A percentile compares a stretch with the other conserved stretches of the same genome.
Conservation (phyloP, 2,329 filamentous ascomycete genomes). For the Stylonectria norvegica region DNA sequence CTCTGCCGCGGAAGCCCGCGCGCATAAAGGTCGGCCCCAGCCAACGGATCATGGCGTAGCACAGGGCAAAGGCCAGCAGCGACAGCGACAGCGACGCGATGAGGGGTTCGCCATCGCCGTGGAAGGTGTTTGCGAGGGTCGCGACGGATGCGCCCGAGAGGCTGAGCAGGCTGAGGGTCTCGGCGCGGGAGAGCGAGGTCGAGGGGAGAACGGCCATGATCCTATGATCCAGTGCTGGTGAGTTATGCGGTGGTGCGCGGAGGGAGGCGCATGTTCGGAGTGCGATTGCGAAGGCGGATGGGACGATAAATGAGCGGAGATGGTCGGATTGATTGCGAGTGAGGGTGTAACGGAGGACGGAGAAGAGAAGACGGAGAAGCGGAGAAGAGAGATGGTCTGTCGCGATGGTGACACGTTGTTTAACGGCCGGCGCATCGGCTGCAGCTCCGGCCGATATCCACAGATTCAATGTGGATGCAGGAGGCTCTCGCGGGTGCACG, state of each 20-base stretch:
- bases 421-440: slow-evolving; percentile 4
- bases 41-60: slow-evolving; percentile 88
- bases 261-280: not conserved
- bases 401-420: slow-evolving; percentile 23
- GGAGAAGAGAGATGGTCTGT: not conserved
- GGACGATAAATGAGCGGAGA: too few relatives aligned
- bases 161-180: slow-evolving; percentile 55
- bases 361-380: not conserved
- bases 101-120: slow-evolving; percentile 82
- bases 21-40: slow-evolving; percentile 85
- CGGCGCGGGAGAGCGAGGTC: slow-evolving; percentile 46
- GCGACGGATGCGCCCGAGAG: slow-evolving; percentile 67
- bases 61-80: slow-evolving; percentile 74
- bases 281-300: not conserved
- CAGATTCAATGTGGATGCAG: slow-evolving; percentile 10
- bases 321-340: too few relatives aligned
- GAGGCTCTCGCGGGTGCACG: slow-evolving; percentile 20
- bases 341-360: not conserved
- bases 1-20: slow-evolving; percentile 83
- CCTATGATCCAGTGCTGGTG: too few relatives aligned
- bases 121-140: slow-evolving; percentile 76
- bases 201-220: slow-evolving; percentile 30
- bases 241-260: slow-evolving; percentile 4
- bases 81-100: slow-evolving; percentile 86
- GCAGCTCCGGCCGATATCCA: not conserved